phyloP scores from a whole-genome alignment of 202 grass and related monocot species.

The Bolboschoenoplectus hybrid region DNA sequence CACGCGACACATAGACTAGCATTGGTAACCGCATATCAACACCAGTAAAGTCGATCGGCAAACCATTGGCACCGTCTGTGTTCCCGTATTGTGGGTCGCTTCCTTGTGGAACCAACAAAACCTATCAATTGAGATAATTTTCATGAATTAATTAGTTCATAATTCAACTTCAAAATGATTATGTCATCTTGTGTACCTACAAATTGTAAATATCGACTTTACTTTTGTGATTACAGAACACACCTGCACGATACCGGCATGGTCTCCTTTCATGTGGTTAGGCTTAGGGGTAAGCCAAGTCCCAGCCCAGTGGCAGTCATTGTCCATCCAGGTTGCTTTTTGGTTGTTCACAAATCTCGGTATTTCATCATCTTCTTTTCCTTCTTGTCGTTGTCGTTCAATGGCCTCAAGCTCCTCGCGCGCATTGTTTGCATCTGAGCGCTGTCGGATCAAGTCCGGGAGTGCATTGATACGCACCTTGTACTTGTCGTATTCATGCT shows the following conservation, averaged over 20 bases:
- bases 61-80: conserved; percentile 36
- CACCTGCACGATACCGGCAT: conserved; percentile 73
- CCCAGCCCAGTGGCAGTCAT: conserved; percentile 61
- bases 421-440: conserved; percentile 36
- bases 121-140: conserved; percentile 20
- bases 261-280: conserved; percentile 76
- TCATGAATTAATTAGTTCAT: conserved; percentile 4
- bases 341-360: conserved; percentile 14
- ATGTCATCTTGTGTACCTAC: background rate
- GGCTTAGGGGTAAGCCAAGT: conserved; percentile 61
- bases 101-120: conserved; percentile 25
- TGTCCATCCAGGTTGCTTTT: conserved; percentile 57
- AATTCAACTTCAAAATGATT: background rate
- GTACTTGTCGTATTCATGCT: conserved; percentile 36
- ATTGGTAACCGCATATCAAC: conserved; percentile 51
- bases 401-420: conserved; percentile 35
- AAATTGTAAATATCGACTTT: background rate
- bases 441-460: conserved; percentile 36
- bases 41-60: conserved; percentile 35
- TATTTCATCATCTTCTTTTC: conserved; percentile 37
- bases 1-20: conserved; percentile 89
- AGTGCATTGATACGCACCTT: conserved; percentile 43
- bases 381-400: conserved; percentile 30
- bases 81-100: conserved; percentile 31
- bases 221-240: conserved; percentile 15